These are phyloP conservation scores for Gautieria morchelliformis DNA, from an alignment of 768 basidiomycete genomes.

Conservation along the genomic window DNA sequence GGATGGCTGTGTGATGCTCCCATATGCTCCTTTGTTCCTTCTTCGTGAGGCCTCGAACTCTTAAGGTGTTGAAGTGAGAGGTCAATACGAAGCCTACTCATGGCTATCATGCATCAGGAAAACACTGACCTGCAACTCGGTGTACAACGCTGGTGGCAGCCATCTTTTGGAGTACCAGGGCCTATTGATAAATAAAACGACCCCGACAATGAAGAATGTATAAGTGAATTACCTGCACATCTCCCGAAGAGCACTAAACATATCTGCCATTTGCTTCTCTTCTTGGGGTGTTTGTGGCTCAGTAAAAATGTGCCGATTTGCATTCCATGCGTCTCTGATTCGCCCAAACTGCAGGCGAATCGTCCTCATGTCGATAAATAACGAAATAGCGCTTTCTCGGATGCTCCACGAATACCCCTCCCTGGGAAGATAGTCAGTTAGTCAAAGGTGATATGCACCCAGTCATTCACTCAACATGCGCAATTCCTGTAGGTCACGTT, in stretches of 20 bases:
- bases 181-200: background rate
- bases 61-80: too few species aligned
- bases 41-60: too few species aligned
- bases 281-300: background rate
- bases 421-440: background rate
- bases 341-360: background rate
- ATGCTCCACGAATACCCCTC: background rate
- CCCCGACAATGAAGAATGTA: background rate
- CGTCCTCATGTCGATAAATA: background rate
- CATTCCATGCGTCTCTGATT: background rate
- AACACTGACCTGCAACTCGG: background rate
- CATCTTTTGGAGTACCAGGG: background rate
- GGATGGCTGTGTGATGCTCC: too few species aligned
- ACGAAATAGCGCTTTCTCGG: background rate
- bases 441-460: background rate
- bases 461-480: background rate
- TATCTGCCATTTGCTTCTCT: background rate
- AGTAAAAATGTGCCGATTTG: background rate
- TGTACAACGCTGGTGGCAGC: background rate
- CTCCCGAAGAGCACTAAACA: background rate
- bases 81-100: too few species aligned
- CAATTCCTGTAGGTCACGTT: background rate
- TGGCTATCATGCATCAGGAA: background rate
- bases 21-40: too few species aligned
- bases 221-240: background rate